Conservation (phyloP, 441 rosid species). For the Bocquillonia castaneifolia region DNA sequence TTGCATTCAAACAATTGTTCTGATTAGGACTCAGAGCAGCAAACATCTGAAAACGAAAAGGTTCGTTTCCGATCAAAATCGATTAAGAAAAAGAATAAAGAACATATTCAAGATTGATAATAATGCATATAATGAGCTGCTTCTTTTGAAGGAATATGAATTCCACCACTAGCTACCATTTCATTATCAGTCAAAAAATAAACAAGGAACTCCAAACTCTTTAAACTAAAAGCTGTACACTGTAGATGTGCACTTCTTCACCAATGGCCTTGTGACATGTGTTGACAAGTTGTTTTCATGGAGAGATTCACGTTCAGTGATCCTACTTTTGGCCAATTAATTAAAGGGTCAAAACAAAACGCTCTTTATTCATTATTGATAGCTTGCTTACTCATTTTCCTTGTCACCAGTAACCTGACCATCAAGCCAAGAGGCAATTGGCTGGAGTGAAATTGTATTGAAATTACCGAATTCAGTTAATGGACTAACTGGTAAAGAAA, state of each 20-base stretch:
- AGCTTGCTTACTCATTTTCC: neutral
- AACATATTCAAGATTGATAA: slow-evolving; percentile 16
- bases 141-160: slow-evolving; percentile 16
- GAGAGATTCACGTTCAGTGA: too few relatives aligned
- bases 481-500: too few relatives aligned
- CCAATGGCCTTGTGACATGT: neutral
- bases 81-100: neutral
- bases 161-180: neutral
- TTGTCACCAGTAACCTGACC: neutral
- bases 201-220: neutral
- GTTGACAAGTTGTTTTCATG: neutral
- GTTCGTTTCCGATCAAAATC: slow-evolving; percentile 2
- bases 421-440: neutral
- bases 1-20: neutral
- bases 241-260: slow-evolving; percentile 12
- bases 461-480: neutral
- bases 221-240: neutral
- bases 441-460: neutral
- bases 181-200: slow-evolving; percentile 15
- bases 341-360: neutral
- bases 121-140: neutral
- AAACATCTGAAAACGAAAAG: neutral
- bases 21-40: neutral
- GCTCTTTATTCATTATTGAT: neutral
- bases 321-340: too few relatives aligned